phyloP scores from a whole-genome alignment of 2,329 filamentous ascomycete genomes.

The Colletotrichum salicis region DNA sequence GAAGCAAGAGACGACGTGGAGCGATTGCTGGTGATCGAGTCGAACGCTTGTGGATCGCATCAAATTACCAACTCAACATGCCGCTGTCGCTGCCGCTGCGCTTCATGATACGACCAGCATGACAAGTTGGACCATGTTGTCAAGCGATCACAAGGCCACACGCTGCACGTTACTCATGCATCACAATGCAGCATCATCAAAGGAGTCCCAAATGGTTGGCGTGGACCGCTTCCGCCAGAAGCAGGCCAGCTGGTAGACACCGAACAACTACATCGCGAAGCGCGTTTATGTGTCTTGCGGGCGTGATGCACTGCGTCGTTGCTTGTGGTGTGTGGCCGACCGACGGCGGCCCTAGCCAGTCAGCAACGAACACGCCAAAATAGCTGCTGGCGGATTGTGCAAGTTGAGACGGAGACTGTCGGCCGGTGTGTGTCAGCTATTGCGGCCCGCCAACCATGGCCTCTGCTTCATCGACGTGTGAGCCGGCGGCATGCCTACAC shows the following conservation, averaged over 20 bases:
- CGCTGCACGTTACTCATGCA: slow-evolving; percentile 35
- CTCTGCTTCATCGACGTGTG: slow-evolving; percentile 7
- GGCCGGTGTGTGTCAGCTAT: slow-evolving; percentile 23
- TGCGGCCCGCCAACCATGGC: slow-evolving; percentile 11
- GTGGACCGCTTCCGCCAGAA: slow-evolving; percentile 19
- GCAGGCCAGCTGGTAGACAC: slow-evolving; percentile 8
- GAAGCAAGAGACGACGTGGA: not conserved
- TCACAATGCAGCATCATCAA: slow-evolving; percentile 26
- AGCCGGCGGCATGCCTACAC: not conserved
- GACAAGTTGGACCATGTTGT: slow-evolving; percentile 15
- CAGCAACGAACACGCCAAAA: slow-evolving; percentile 22
- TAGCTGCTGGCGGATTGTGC: slow-evolving; percentile 8
- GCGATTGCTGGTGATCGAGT: not conserved
- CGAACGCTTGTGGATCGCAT: not conserved
- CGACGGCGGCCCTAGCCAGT: slow-evolving; percentile 15
- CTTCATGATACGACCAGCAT: slow-evolving; percentile 14
- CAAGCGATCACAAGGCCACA: slow-evolving; percentile 20
- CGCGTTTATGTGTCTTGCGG: slow-evolving; percentile 6
- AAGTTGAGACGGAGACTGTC: slow-evolving; percentile 2
- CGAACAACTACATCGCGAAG: slow-evolving; percentile 19
- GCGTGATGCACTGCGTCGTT: slow-evolving; percentile 4
- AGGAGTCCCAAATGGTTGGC: slow-evolving; percentile 30
- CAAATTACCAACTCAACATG: not conserved
- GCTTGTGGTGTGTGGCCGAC: slow-evolving; percentile 8
- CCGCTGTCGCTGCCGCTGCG: not conserved